Evolutionary conservation across 2,329 filamentous ascomycete species (phyloP), one percentile per base, ranked within the genome.

Genomic region (Calonectria hawksworthii): DNA sequence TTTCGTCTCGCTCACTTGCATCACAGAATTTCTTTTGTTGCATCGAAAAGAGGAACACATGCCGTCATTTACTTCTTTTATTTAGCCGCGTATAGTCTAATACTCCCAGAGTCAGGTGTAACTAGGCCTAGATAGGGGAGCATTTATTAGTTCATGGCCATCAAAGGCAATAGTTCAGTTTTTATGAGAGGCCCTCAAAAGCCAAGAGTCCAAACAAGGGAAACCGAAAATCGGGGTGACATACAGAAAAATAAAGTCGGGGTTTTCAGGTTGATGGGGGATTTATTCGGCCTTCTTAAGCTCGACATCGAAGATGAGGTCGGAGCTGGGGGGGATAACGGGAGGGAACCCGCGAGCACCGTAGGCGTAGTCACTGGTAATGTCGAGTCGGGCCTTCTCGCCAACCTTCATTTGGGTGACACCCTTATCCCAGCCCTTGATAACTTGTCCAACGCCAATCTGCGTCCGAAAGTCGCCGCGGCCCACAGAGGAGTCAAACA

Each of bases 341-440:
- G n/a, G n/a, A n/a, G 41, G 18, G 41, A 16, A 44, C 18, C 41
- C 41, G n/a, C 86, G 87, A 73, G 87, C 85, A 71, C 92, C 93
- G 84, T 94, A 94, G 78, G 88, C 93, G 81, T 87, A 93, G 83
- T 94, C 92, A 81, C 92, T 93, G 77, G 6, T 91, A 83, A 99
- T 98, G 80, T 93, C 94, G 78, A 99, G 90, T 68, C 92, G 94
- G 69, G 95, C 93, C 89, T 95, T 96, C 91, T 99, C 96, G 84
- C 96, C 96, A 74, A 98, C 89, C 84, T 93, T 93, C 96, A 99
- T 98, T 83, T 92, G 89, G 65, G 89, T 87, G 68, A 99, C 96
- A 79, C 94, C 96, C 87, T 98, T 93, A 82, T 95, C 96, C 95
- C 92, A 98, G 80, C 92, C 96, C 88, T 91, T 92, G 87, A 99